phyloP scores from a whole-genome alignment of 2,329 filamentous ascomycete species.

The Claviceps purpurea region DNA sequence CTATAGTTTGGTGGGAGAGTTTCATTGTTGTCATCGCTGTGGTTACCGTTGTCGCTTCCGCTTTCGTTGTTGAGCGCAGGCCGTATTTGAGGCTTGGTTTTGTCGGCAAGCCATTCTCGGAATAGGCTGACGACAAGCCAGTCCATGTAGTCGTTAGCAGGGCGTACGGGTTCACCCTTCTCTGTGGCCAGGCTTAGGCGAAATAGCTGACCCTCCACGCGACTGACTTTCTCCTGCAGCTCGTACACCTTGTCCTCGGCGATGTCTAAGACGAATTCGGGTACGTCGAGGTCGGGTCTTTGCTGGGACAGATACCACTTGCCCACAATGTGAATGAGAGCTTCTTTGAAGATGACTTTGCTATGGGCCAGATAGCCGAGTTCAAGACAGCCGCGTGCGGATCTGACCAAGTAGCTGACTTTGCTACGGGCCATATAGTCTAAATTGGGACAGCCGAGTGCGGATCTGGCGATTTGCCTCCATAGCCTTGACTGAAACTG shows the following conservation, averaged over 20 bases:
- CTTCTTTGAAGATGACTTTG: constrained; percentile 74
- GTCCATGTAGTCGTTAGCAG: constrained; percentile 68
- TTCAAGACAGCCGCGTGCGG: constrained; percentile 50
- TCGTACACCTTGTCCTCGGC: constrained; percentile 95
- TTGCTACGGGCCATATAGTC: no score
- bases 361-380: constrained; percentile 76
- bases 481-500: constrained; percentile 84
- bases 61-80: constrained; percentile 17
- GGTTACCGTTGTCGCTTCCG: background rate
- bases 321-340: constrained; percentile 84
- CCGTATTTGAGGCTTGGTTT: constrained; percentile 56
- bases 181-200: constrained; percentile 66
- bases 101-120: constrained; percentile 85
- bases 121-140: constrained; percentile 84
- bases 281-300: constrained; percentile 60
- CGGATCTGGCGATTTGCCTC: constrained; percentile 95
- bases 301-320: constrained; percentile 83
- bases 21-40: background rate
- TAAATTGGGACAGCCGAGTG: constrained; percentile 25
- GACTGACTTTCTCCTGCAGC: constrained; percentile 66
- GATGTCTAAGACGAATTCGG: constrained; percentile 66
- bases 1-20: no score
- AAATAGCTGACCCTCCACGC: constrained; percentile 72
- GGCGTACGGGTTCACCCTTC: constrained; percentile 70
- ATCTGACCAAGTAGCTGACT: no score